Conservation (phyloP, 2,329 filamentous ascomycete genomes). For the Pyrenophora tritici-repentis region DNA sequence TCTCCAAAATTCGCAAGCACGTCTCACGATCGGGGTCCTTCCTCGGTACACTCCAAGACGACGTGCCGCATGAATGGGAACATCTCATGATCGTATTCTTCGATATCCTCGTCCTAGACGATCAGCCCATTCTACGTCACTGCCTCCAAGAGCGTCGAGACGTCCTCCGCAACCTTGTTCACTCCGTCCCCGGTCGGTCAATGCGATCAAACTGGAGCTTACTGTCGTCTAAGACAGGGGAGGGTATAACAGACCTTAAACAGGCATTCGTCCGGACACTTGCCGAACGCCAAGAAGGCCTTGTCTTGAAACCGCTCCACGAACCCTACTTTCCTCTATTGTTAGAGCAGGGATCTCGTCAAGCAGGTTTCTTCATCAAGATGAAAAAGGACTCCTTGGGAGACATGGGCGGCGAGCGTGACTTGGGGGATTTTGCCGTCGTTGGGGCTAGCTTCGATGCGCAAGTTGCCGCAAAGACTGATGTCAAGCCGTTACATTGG, state of each 20-base stretch:
- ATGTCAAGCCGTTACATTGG: conserved; percentile 65
- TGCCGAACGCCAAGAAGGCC: conserved; percentile 70
- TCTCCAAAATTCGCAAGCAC: conserved; percentile 82
- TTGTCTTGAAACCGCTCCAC: conserved; percentile 77
- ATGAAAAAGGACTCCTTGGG: conserved; percentile 87
- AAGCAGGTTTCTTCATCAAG: conserved; percentile 68
- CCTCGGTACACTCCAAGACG: conserved; percentile 71
- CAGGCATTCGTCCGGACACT: conserved; percentile 69
- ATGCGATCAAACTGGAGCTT: conserved; percentile 69
- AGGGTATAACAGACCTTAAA: conserved; percentile 41
- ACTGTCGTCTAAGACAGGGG: conserved; percentile 64
- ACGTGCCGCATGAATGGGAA: conserved; percentile 60
- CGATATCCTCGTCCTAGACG: conserved; percentile 63
- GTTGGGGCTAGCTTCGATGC: conserved; percentile 76
- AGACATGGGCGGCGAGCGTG: conserved; percentile 72
- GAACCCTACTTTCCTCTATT: conserved; percentile 70
- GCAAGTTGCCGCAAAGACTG: conserved; percentile 62
- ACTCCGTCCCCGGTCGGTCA: conserved; percentile 63
- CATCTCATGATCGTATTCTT: conserved; percentile 67
- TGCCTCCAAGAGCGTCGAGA: conserved; percentile 65
- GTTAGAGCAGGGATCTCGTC: conserved; percentile 30
- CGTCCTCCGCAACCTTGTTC: conserved; percentile 62
- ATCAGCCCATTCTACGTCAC: conserved; percentile 57
- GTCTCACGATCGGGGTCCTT: conserved; percentile 73
- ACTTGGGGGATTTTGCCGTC: conserved; percentile 74